Evolutionary conservation across 2,329 filamentous ascomycete genomes (phyloP).

Genomic region (Stagonosporopsis tanaceti): DNA sequence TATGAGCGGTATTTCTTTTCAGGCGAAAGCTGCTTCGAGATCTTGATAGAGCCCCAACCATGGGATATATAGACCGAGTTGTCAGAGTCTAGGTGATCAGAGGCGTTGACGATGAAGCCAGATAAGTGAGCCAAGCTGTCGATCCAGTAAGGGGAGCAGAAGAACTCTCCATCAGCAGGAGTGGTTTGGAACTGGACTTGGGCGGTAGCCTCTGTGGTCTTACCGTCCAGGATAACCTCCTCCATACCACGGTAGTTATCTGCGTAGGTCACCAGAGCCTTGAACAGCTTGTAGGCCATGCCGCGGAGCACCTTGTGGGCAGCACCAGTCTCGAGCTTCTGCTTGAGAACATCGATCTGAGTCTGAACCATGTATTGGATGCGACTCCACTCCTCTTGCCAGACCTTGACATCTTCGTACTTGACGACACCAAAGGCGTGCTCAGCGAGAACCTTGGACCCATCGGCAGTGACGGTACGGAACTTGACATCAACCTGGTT

Average conservation of each 20-base stretch:
- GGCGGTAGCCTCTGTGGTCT: conserved; percentile 64
- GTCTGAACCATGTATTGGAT: conserved; percentile 66
- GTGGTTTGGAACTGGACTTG: conserved; percentile 63
- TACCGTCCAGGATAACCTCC: conserved; percentile 65
- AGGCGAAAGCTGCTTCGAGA: conserved; percentile 60
- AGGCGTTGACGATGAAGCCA: conserved; percentile 68
- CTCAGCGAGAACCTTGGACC: conserved; percentile 63
- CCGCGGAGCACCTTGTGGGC: conserved; percentile 77
- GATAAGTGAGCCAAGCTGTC: conserved; percentile 66
- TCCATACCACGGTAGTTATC: conserved; percentile 66
- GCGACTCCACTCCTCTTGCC: conserved; percentile 72
- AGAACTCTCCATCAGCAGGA: conserved; percentile 63
- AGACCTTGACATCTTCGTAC: conserved; percentile 67
- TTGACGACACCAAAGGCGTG: conserved; percentile 70
- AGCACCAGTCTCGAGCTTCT: conserved; percentile 69
- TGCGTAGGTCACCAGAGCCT: conserved; percentile 64
- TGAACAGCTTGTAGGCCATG: conserved; percentile 79
- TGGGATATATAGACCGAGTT: conserved; percentile 69
- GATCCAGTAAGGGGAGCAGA: conserved; percentile 67
- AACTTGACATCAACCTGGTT: conserved; percentile 64
- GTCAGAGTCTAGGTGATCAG: conserved; percentile 65
- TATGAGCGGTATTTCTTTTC: conserved; percentile 66
- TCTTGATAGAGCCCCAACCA: conserved; percentile 68
- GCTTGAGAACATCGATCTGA: conserved; percentile 70
- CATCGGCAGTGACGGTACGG: conserved; percentile 67